Base-by-base conservation (phyloP, 352 stramenopile species). In the Globisporangium apiculatum region DNA sequence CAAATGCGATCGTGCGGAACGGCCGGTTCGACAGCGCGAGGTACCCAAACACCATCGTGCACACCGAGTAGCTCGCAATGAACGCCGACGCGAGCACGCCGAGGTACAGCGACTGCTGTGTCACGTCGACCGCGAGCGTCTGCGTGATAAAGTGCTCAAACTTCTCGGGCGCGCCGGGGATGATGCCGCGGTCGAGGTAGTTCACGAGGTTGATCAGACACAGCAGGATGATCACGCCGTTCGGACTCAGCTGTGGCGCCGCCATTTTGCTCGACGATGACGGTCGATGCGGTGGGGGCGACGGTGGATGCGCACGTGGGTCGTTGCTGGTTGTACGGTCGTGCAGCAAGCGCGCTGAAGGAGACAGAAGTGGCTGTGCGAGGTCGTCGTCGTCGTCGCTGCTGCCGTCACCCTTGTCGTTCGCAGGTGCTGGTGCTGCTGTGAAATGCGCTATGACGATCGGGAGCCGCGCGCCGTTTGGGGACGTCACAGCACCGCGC, bases 171-270 rank as follows among this genome's bases (percentile, higher is more conserved):
- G 91, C 88, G 9, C 95, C 95, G 0, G 95, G 88, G 56, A 98
- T 98, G 61, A 99, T 98, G 36, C 91, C 90, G 40, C 94, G 88
- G 75, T 98, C 94, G 48, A 97, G 66, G 73, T 97, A 98, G 69
- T 97, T 98, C 57, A 97, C 69, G 36, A 98, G 68, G 67, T 98
- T 98, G 64, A 95, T 94, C 42, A 76, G 68, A 58, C 82, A 94
- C 17, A 97, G 75, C 62, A 96, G 66, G 46, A 94, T 65, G 64
- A 97, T 93, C 57, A 88, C 74, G 65, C 72, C 74, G 65, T 84
- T 66, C 51, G 71, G 67, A 42, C 66, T 72, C 17, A 85, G 53
- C 52, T 78, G 69, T 35, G 59, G 52, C 8, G 56, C 31, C 7
- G 7, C 42, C 53, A 58, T 58, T 12, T n/a, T n/a, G 14, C 42